Percentiles rank a stretch among this genome's conserved stretches.
Evolutionary conservation across 345 rosid genomes (phyloP).

Genomic region (Raphanus sativus): DNA sequence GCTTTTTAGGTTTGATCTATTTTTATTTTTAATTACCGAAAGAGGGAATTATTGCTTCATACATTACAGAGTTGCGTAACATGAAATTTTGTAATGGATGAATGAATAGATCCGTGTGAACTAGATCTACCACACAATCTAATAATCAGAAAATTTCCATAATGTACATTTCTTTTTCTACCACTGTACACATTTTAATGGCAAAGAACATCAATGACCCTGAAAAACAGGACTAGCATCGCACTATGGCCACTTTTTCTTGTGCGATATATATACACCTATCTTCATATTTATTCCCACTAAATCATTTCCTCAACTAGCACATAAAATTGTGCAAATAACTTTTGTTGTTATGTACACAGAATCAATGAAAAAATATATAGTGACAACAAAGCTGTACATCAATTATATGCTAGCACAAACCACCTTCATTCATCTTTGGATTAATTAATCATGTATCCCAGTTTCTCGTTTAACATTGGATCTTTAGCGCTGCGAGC

Average conservation of each 20-base stretch:
- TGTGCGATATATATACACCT: neutral
- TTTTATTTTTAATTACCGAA: neutral
- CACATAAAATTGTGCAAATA: no score
- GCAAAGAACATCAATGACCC: conserved; percentile 12
- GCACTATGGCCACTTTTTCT: neutral
- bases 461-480: conserved; percentile 12
- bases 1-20: neutral
- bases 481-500: no score
- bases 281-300: neutral
- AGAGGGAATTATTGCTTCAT: neutral
- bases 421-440: neutral
- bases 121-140: neutral
- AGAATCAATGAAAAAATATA: neutral
- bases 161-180: neutral
- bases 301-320: no score
- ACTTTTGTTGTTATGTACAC: conserved; percentile 4
- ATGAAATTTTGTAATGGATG: neutral
- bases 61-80: neutral
- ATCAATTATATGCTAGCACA: neutral
- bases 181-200: conserved; percentile 11
- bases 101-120: no score
- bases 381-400: neutral
- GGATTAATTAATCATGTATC: conserved; percentile 28
- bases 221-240: neutral
- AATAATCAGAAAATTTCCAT: neutral